Base-by-base conservation (phyloP, 306 rosid genomes). In the Castanospermum australe region DNA sequence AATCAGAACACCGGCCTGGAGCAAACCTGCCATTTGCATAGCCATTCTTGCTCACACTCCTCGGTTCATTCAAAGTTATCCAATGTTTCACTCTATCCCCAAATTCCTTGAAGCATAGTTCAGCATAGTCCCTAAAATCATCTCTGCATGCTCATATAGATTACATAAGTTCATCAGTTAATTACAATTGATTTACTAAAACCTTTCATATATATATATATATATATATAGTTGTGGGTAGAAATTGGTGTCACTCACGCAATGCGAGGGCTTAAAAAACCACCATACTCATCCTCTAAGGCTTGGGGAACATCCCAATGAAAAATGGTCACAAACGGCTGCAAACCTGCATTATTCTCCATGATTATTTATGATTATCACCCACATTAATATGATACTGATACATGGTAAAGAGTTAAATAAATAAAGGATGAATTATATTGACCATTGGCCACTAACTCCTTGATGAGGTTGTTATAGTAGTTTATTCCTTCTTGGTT, bases 61-160 rank as follows among this genome's bases (percentile, higher is more conserved):
- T 47, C 6, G 97, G 97, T 88, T 90, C 92, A 70, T 92, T 92
- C 65, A 88, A 54, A 9, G 97, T 92, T 30, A 80, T 89, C 97
- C 97, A 92, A 21, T 84, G 80, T 81, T 88, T 92, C 59, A 92
- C 92, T 12, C 91, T 80, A 42, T 92, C 89, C 8, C 97, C 92
- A 67, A 89, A 92, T 75, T 86, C 86, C 63, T 86, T 85, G 64
- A 83, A 90, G 76, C 97, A 92, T 7, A 92, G 67, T 21, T 92
- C 94, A 28, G 89, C 91, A 32, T 59, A 90, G 42, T 90, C 92
- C 45, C 47, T 24, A 66, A 83, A 92, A 52, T 90, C 88, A 11
- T 77, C 33, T 45, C 94, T 83, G 83, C 80, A 72, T 82, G 59
- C 17, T 66, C 39, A 33, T 17, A 63, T 12, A 13, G 72, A 48